A percentile compares a stretch with the other conserved stretches of the same genome.
Evolutionary conservation across 1,139 yeast genomes (phyloP).

Genomic region (Kodamaea derodonti): DNA sequence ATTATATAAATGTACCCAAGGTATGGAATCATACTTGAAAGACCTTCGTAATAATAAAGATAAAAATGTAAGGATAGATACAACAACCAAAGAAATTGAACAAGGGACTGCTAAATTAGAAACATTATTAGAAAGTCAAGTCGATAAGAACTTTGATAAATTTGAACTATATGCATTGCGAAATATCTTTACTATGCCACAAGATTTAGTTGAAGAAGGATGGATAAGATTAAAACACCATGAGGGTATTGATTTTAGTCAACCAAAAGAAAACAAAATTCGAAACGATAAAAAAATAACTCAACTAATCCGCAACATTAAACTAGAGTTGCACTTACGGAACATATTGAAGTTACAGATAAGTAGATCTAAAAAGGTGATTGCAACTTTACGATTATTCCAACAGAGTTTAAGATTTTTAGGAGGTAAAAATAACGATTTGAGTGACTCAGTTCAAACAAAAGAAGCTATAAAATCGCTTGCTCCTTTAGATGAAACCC

Average conservation of each 20-base stretch:
- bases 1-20: constrained; percentile 78
- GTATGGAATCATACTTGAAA: constrained; percentile 64
- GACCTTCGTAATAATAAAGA: constrained; percentile 20
- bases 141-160: constrained; percentile 84
- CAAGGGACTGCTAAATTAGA: constrained; percentile 80
- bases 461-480: constrained; percentile 34
- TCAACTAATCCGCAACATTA: constrained; percentile 39
- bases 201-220: constrained; percentile 62
- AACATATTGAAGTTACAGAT: constrained; percentile 40
- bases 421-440: constrained; percentile 7
- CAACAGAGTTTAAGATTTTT: constrained; percentile 29
- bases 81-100: constrained; percentile 48
- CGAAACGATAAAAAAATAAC: constrained; percentile 35
- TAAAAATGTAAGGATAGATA: constrained; percentile 9
- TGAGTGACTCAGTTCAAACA: constrained; percentile 18
- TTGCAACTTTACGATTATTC: constrained; percentile 28
- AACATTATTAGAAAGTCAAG: constrained; percentile 67
- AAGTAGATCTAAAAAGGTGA: constrained; percentile 33
- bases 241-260: constrained; percentile 42
- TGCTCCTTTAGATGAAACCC: constrained; percentile 52
- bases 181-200: constrained; percentile 71
- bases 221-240: constrained; percentile 71
- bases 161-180: constrained; percentile 79
- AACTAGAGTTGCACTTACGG: constrained; percentile 42
- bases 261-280: constrained; percentile 9